These are phyloP conservation scores for Theobroma grandiflorum DNA, from an alignment of 441 rosid species.

Conservation along the genomic window DNA sequence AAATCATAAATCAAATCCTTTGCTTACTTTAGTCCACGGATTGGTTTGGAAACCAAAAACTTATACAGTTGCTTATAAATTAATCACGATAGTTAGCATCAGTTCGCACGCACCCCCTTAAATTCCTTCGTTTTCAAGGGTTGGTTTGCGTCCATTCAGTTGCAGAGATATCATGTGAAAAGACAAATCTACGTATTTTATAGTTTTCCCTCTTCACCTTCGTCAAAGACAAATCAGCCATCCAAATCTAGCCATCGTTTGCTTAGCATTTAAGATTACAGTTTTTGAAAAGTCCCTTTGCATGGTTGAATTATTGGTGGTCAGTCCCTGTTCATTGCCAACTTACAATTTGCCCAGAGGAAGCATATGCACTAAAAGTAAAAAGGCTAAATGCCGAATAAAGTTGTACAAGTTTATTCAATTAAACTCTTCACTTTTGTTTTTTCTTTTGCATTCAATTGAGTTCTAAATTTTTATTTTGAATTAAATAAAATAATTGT, in stretches of 20 bases:
- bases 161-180: neutral
- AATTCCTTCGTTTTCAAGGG: slow-evolving; percentile 2
- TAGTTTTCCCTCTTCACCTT: neutral
- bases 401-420: too few relatives aligned
- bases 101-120: neutral
- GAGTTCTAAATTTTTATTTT: too few relatives aligned
- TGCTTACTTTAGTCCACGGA: too few relatives aligned
- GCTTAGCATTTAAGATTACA: neutral
- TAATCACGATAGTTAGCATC: neutral
- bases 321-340: neutral
- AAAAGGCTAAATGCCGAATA: too few relatives aligned
- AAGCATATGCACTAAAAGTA: neutral
- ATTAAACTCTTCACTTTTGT: too few relatives aligned
- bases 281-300: neutral
- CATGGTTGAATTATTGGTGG: neutral
- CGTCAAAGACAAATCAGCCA: neutral
- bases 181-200: neutral
- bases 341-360: neutral
- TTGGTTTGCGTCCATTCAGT: neutral
- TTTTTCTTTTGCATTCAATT: too few relatives aligned
- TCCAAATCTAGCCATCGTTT: neutral
- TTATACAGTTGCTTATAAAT: neutral
- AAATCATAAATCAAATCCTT: too few relatives aligned
- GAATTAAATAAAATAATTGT: too few relatives aligned
- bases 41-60: too few relatives aligned